phyloP scores from a whole-genome alignment of 805 yeast genomes.

The Zygotorulaspora chibaensis region DNA sequence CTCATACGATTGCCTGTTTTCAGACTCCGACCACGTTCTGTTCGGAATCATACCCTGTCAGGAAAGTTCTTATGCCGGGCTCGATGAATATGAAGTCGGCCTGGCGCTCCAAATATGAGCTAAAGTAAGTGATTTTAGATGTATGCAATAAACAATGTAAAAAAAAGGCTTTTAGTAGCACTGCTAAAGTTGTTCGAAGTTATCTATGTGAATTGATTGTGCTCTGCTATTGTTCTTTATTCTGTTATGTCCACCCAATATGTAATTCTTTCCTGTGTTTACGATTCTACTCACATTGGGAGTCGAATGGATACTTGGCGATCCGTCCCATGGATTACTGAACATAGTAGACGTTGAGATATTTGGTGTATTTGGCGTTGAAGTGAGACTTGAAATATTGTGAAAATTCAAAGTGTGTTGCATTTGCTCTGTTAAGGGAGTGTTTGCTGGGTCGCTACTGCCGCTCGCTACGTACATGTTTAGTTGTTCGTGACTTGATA shows the following conservation, averaged over 20 bases:
- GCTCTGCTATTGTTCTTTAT: constrained; percentile 32
- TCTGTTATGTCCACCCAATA: constrained; percentile 32
- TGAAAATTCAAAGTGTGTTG: background rate
- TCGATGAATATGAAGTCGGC: too few relatives aligned
- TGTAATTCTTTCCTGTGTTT: constrained; percentile 34
- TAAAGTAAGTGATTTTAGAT: constrained; percentile 1
- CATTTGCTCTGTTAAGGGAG: background rate
- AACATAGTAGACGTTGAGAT: constrained; percentile 7
- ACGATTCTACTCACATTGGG: constrained; percentile 22
- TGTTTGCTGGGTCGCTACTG: background rate
- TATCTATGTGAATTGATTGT: constrained; percentile 35
- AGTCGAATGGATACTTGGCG: constrained; percentile 13
- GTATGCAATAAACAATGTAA: constrained; percentile 1
- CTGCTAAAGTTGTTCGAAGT: constrained; percentile 16
- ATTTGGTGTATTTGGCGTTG: constrained; percentile 20
- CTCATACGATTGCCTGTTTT: too few relatives aligned
- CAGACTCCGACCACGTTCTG: too few relatives aligned
- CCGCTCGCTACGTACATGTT: background rate
- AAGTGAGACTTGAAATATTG: background rate
- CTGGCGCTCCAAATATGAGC: background rate
- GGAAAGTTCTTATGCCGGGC: too few relatives aligned
- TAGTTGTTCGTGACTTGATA: background rate
- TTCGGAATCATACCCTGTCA: too few relatives aligned
- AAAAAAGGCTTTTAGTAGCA: background rate
- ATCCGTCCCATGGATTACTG: constrained; percentile 20